Evolutionary conservation across 2,329 filamentous ascomycete genomes (phyloP), one percentile per base, ranked within the genome.

Genomic region (Botryotinia convoluta): DNA sequence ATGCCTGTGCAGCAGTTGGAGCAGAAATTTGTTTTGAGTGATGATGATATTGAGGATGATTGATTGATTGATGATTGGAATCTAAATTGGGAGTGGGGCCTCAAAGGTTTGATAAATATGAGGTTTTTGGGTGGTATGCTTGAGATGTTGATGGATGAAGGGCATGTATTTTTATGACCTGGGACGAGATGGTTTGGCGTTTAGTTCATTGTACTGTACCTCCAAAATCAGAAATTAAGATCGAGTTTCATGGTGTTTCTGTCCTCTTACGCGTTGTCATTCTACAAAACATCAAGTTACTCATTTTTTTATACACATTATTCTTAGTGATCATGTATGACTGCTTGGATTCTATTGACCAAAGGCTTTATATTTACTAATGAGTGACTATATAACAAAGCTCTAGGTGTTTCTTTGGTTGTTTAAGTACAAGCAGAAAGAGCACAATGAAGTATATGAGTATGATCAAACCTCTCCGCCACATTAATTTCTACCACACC

Each of bases 41-140:
- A 96, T 79, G 93, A 96, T 82, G 93, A 96, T 84, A 95, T 96
- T 80, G 92, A 94, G 81, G 93, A 95, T 76, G 78, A 80, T 76
- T 79, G 69, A 77, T n/a, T 18, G 26, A n/a, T 16, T 54, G 51
- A 29, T 54, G 51, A 54, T 54, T 54, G 51, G 14, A 32, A 57
- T 29, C 5, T 32, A 8, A 4, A 16, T 26, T 20, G 14, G 16
- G 12, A 32, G 3, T 42, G 39, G 7, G 18, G 9, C 22, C 14
- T 69, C 18, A 6, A 20, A 22, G 16, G n/a, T 29, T 42, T 42
- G 20, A 18, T 32, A n/a, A 18, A 4, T 8, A 29, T 16, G 14
- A 6, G n/a, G 51, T 3, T 29, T 32, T 6, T 26, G n/a, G 26
- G 18, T 51, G 8, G 4, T 5, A n/a, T 26, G 14, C 51, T 57